Conservation (phyloP, 352 stramenopile genomes). For the Globisporangium megalacanthum region DNA sequence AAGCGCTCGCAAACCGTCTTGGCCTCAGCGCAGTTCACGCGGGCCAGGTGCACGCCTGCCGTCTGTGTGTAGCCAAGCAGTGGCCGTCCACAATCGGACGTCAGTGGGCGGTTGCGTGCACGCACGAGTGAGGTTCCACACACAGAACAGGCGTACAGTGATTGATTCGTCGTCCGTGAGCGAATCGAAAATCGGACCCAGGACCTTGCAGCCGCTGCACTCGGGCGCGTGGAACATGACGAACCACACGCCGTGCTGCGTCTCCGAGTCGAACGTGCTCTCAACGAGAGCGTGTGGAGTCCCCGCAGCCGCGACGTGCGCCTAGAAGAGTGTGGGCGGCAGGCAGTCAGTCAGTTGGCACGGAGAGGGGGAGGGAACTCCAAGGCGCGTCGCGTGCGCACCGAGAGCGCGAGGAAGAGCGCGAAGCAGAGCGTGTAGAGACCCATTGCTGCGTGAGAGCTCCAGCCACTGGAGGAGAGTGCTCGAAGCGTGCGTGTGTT, state of each 20-base stretch:
- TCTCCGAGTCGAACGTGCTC: slow-evolving; percentile 52
- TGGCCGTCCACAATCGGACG: too few species aligned
- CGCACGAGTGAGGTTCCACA: neutral
- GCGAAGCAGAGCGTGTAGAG: slow-evolving; percentile 16
- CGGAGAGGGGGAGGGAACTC: neutral
- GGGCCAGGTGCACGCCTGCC: slow-evolving; percentile 40
- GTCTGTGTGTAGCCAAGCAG: slow-evolving; percentile 13
- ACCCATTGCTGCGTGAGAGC: slow-evolving; percentile 12
- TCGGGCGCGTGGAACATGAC: slow-evolving; percentile 82
- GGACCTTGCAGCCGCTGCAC: slow-evolving; percentile 80
- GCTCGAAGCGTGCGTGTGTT: too few species aligned
- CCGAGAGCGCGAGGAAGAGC: slow-evolving; percentile 16
- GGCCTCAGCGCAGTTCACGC: slow-evolving; percentile 72
- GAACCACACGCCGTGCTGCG: slow-evolving; percentile 49
- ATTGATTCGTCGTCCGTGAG: slow-evolving; percentile 35
- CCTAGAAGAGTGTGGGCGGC: slow-evolving; percentile 3
- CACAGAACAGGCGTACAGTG: slow-evolving; percentile 7
- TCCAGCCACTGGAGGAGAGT: too few species aligned
- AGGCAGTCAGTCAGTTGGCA: neutral
- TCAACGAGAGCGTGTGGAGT: slow-evolving; percentile 29
- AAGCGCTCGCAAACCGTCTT: slow-evolving; percentile 71
- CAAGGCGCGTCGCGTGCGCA: neutral
- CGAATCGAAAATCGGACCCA: slow-evolving; percentile 58
- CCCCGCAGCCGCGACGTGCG: slow-evolving; percentile 13
- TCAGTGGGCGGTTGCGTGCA: neutral